Base-by-base conservation (phyloP, 2,329 filamentous ascomycete genomes). In the Xylariales sp. region DNA sequence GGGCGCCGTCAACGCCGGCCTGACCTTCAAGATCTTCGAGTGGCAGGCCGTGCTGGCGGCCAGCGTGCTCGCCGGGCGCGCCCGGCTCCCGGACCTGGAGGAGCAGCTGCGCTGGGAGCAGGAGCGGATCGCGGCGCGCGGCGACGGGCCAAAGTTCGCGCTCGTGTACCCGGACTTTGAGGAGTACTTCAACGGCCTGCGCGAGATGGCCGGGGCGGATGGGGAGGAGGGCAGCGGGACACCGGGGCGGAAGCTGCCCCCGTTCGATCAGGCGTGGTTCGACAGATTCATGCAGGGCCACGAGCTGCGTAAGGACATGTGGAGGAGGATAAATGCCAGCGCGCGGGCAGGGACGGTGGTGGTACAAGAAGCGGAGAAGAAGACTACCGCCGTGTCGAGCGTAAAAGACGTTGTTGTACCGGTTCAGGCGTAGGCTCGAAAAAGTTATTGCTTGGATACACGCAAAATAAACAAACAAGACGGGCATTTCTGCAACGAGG, bases 1-100 rank as follows among this genome's bases (percentile, higher is more conserved):
- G 3, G 78, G 77, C 18, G 78, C 78, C 4, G 75, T 72, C 0
- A 61, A 62, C 2, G 72, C 73, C 0, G 75, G 74, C 0, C 56
- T 85, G 19, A 85, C 81, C 0, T 85, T 85, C 60, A 82, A 80
- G 52, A 70, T 83, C 20, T 83, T 82, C 39, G 81, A 84, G 57
- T 83, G 77, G 76, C 80, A 84, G 50, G 78, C 78, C 6, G 78
- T 83, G 0, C 66, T 76, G 2, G 76, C 72, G 0, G 79, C 80
- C 2, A 63, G 79, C 0, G 56, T 81, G 3, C 63, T 83, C 0
- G 71, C 79, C 1, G 76, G 76, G 0, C 63, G 75, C 2, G 69
- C 68, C 0, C 57, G 47, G 1, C 56, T 83, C 2, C 81, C 80
- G 0, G 45, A 67, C 0, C 16, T 60, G 0, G 58, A 62, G 11